phyloP scores from a whole-genome alignment of 148 eudicot genomes.

The Simmondsia chinensis region DNA sequence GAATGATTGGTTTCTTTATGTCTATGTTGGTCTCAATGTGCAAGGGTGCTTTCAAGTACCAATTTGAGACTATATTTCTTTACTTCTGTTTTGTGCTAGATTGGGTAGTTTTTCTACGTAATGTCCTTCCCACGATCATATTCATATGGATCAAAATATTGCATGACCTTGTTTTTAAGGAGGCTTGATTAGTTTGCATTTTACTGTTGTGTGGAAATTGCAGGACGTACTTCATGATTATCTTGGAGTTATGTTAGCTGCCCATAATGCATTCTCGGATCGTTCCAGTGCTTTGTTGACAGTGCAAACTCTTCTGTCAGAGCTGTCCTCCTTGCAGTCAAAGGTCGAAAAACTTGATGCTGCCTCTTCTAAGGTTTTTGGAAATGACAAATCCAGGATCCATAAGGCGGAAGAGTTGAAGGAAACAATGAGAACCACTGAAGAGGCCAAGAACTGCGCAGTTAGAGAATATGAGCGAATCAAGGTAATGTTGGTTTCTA shows the following conservation, averaged over 20 bases:
- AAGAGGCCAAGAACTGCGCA: slow-evolving; percentile 82
- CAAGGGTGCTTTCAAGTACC: too few species aligned
- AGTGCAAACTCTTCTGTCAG: slow-evolving; percentile 85
- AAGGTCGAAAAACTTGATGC: slow-evolving; percentile 58
- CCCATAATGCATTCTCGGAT: slow-evolving; percentile 73
- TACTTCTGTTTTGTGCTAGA: too few species aligned
- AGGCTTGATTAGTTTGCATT: background rate
- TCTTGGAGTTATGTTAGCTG: slow-evolving; percentile 72
- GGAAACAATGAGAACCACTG: slow-evolving; percentile 65
- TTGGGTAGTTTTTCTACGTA: too few species aligned
- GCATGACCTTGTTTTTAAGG: too few species aligned
- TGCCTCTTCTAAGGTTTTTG: slow-evolving; percentile 63
- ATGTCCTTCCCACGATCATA: too few species aligned
- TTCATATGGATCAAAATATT: too few species aligned
- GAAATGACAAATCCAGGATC: slow-evolving; percentile 54
- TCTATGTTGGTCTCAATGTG: background rate
- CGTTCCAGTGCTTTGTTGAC: slow-evolving; percentile 91
- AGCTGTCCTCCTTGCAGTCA: slow-evolving; percentile 52
- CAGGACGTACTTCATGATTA: slow-evolving; percentile 92
- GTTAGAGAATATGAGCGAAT: slow-evolving; percentile 74
- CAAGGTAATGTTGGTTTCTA: slow-evolving; percentile 45
- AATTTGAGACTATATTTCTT: too few species aligned
- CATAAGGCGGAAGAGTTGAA: slow-evolving; percentile 68
- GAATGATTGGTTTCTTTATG: background rate
- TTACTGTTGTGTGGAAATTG: slow-evolving; percentile 6